Conservation (phyloP, 2,329 filamentous ascomycete genomes). For the Raffaelea ambrosiae region DNA sequence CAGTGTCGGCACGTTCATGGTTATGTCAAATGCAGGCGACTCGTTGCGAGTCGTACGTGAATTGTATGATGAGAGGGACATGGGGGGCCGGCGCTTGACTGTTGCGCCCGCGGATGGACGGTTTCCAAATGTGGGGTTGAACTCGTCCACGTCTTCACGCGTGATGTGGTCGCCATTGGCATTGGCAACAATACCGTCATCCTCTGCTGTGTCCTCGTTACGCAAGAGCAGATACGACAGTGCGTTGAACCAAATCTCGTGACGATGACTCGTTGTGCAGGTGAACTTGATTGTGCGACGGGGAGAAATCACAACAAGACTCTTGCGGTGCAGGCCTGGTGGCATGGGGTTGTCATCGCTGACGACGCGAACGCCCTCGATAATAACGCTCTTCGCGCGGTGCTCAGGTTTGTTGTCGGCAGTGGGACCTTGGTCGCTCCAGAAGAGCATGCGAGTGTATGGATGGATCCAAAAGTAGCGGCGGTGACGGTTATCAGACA, state of each 20-base stretch:
- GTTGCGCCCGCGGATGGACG: slow-evolving; percentile 25
- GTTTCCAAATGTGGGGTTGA: slow-evolving; percentile 58
- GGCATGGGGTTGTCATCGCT: slow-evolving; percentile 93
- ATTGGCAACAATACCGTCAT: slow-evolving; percentile 47
- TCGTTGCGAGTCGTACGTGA: slow-evolving; percentile 62
- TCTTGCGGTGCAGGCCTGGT: slow-evolving; percentile 89
- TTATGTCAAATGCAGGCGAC: slow-evolving; percentile 43
- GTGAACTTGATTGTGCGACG: slow-evolving; percentile 90
- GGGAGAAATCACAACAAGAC: slow-evolving; percentile 80
- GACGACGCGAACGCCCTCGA: slow-evolving; percentile 86
- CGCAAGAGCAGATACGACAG: slow-evolving; percentile 85
- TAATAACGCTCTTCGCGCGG: slow-evolving; percentile 79
- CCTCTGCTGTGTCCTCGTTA: slow-evolving; percentile 37
- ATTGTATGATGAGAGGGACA: slow-evolving; percentile 72
- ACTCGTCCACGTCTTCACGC: slow-evolving; percentile 62
- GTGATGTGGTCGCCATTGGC: slow-evolving; percentile 40
- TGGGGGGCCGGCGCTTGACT: slow-evolving; percentile 38
- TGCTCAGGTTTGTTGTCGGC: slow-evolving; percentile 67
- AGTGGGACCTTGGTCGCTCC: slow-evolving; percentile 85
- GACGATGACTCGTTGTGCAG: slow-evolving; percentile 82
- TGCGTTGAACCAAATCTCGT: slow-evolving; percentile 98
- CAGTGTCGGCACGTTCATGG: slow-evolving; percentile 47
- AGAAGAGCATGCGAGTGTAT: slow-evolving; percentile 92
- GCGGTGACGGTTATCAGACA: slow-evolving; percentile 83
- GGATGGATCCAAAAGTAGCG: slow-evolving; percentile 99